Conservation (phyloP, 306 rosid genomes). For the Elaeagnus macrophylla region DNA sequence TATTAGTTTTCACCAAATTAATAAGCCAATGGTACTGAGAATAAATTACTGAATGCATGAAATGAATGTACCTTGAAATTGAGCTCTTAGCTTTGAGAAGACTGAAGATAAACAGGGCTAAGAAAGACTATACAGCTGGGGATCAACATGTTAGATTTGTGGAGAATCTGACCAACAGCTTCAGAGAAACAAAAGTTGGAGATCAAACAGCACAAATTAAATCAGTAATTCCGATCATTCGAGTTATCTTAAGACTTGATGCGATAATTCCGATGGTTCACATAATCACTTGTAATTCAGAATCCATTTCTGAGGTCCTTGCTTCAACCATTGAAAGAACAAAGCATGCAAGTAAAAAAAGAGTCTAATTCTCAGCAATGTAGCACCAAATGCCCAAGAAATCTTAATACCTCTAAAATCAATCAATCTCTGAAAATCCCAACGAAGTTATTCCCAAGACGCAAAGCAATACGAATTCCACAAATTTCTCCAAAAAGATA, state of each 20-base stretch:
- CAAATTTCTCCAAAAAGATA: slow-evolving; percentile 4
- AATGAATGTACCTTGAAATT: slow-evolving; percentile 32
- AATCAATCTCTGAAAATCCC: slow-evolving; percentile 12
- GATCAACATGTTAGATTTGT: too few species aligned
- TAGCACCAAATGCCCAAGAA: slow-evolving; percentile 14
- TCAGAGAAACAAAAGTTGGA: slow-evolving; percentile 18
- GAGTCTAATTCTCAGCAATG: slow-evolving; percentile 18
- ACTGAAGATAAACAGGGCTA: slow-evolving; percentile 22
- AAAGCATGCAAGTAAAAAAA: slow-evolving; percentile 16
- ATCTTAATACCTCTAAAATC: slow-evolving; percentile 1
- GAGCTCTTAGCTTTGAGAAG: slow-evolving; percentile 20
- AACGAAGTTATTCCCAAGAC: neutral
- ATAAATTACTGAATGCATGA: slow-evolving; percentile 20
- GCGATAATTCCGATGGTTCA: slow-evolving; percentile 17
- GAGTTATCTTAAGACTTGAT: slow-evolving; percentile 23
- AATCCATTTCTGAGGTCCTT: slow-evolving; percentile 8
- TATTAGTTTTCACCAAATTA: slow-evolving; percentile 6
- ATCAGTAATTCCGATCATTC: slow-evolving; percentile 22
- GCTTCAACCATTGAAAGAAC: slow-evolving; percentile 28
- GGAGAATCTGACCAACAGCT: slow-evolving; percentile 27
- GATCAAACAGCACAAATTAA: slow-evolving; percentile 22
- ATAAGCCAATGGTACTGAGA: slow-evolving; percentile 10
- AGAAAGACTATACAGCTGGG: slow-evolving; percentile 19
- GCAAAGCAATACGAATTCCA: neutral
- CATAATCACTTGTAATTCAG: slow-evolving; percentile 16